These are phyloP conservation scores for Fusarium sp. DNA, from an alignment of 2,329 filamentous ascomycete species.

Conservation along the genomic window DNA sequence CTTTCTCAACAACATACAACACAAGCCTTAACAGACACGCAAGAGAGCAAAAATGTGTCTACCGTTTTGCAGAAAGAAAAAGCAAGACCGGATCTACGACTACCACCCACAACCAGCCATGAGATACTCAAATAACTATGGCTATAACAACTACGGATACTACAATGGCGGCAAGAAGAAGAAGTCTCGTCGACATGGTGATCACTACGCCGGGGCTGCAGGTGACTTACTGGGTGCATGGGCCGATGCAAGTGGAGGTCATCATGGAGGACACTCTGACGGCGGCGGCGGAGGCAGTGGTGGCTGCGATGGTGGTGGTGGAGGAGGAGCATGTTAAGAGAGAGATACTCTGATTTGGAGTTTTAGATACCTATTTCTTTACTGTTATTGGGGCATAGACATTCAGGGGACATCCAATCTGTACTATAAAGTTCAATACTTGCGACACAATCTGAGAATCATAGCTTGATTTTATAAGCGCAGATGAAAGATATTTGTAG, in stretches of 20 bases:
- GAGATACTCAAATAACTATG: not conserved
- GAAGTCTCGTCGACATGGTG: not conserved
- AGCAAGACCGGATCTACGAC: not conserved
- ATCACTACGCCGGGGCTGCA: not conserved
- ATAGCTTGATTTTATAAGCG: no score
- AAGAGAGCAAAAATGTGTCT: not conserved
- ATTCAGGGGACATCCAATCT: not conserved
- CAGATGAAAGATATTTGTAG: no score
- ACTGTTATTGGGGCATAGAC: not conserved
- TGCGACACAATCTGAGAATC: no score
- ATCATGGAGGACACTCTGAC: not conserved
- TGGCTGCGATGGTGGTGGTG: not conserved
- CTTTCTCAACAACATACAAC: not conserved
- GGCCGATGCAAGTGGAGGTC: not conserved
- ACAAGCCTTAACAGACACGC: not conserved
- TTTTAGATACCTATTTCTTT: not conserved
- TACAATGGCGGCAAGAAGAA: not conserved
- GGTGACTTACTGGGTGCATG: not conserved
- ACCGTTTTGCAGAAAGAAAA: conserved; percentile 1
- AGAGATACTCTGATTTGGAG: not conserved
- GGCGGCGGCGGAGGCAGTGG: not conserved
- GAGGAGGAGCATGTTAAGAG: not conserved
- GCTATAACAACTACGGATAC: not conserved
- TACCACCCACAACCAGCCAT: conserved; percentile 5
- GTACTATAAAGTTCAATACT: not conserved